Conservation (phyloP, 257 asterid genomes). For the Leonotis leonurus region DNA sequence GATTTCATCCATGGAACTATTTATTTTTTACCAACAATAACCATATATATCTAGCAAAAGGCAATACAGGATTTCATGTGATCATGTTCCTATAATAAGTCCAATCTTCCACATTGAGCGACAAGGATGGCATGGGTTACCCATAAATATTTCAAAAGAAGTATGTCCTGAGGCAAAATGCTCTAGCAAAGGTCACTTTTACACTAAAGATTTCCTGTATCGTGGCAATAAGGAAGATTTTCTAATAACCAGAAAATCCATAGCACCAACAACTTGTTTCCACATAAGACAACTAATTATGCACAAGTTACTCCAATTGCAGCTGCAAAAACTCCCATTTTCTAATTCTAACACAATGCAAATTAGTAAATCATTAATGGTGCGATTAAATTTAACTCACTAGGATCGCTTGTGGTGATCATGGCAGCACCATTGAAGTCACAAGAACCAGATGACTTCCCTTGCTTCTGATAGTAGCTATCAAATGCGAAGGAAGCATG, state of each 20-base stretch:
- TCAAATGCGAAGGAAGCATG: constrained; percentile 94
- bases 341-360: background rate
- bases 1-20: background rate
- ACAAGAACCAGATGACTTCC: constrained; percentile 64
- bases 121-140: constrained; percentile 14
- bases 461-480: constrained; percentile 86
- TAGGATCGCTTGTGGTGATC: constrained; percentile 97
- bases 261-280: background rate
- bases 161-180: no score
- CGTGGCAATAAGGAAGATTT: background rate
- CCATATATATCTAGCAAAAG: background rate
- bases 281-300: background rate
- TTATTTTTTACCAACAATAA: constrained; percentile 6
- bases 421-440: constrained; percentile 96
- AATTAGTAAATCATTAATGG: no score
- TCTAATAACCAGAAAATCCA: background rate
- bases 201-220: background rate
- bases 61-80: constrained; percentile 7
- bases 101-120: constrained; percentile 3
- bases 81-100: constrained; percentile 6
- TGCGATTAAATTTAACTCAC: no score
- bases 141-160: constrained; percentile 6
- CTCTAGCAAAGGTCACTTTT: constrained; percentile 9
- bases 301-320: no score
- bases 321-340: background rate